phyloP scores from a whole-genome alignment of 179 eudicot species.

The Vitellaria paradoxa region DNA sequence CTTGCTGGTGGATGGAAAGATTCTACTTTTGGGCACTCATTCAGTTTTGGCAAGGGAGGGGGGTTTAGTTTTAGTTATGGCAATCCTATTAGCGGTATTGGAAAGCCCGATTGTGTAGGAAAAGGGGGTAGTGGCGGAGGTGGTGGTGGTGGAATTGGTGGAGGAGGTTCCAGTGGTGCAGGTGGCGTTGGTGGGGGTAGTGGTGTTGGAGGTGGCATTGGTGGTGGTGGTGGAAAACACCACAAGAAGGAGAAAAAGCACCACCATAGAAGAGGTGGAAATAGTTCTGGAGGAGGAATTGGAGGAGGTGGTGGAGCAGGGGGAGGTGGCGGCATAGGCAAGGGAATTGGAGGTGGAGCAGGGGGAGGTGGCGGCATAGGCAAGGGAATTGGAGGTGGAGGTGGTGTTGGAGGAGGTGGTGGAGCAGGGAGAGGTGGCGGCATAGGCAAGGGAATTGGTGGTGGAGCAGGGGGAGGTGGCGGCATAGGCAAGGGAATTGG shows the following conservation, averaged over 20 bases:
- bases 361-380: slow-evolving; percentile 9
- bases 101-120: not conserved
- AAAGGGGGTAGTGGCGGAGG: not conserved
- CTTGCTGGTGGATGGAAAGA: not conserved
- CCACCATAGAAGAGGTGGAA: not conserved
- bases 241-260: too few species aligned
- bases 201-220: not conserved
- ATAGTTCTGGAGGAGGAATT: not conserved
- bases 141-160: not conserved
- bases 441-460: not conserved
- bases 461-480: not conserved
- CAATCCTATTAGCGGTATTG: not conserved
- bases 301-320: slow-evolving; percentile 1
- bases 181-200: not conserved
- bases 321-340: slow-evolving; percentile 3
- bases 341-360: slow-evolving; percentile 5
- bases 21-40: slow-evolving; percentile 12
- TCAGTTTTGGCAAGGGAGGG: slow-evolving; percentile 10
- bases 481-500: not conserved
- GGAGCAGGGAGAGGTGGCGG: slow-evolving; percentile 5
- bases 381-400: slow-evolving; percentile 4
- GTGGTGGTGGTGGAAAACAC: not conserved
- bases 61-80: slow-evolving; percentile 20
- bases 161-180: not conserved
- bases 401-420: too few species aligned